These are phyloP conservation scores for Cornus suecica DNA, from an alignment of 148 eudicot genomes.

Conservation along the genomic window DNA sequence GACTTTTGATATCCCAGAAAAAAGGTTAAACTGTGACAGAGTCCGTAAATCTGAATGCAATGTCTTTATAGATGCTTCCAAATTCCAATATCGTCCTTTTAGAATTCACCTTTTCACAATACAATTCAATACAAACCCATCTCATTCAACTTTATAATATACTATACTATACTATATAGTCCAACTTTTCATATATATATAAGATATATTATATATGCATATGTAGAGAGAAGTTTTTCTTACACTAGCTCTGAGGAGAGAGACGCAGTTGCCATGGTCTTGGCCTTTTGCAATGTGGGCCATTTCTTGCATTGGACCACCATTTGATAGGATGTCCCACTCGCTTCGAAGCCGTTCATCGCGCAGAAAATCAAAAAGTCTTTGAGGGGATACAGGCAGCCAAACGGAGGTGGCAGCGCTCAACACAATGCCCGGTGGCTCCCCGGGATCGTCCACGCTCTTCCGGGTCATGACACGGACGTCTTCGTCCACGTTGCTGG, in stretches of 20 bases:
- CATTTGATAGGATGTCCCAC: conserved; percentile 92
- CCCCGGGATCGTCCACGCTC: conserved; percentile 91
- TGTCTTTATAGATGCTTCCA: conserved; percentile 33
- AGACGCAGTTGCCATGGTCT: conserved; percentile 91
- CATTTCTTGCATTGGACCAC: conserved; percentile 99
- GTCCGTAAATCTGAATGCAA: not conserved
- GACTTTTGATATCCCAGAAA: conserved; percentile 17
- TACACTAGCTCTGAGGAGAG: conserved; percentile 90
- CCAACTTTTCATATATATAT: too few relatives aligned
- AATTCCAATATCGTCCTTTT: conserved; percentile 27
- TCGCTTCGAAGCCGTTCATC: conserved; percentile 80
- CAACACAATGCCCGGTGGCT: conserved; percentile 81
- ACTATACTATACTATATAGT: too few relatives aligned
- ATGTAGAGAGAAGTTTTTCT: conserved; percentile 8
- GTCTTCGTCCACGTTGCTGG: conserved; percentile 67
- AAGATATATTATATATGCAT: not conserved
- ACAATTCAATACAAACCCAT: not conserved
- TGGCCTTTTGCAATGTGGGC: conserved; percentile 93
- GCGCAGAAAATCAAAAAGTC: conserved; percentile 81
- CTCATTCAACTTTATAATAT: too few relatives aligned
- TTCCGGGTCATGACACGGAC: conserved; percentile 90
- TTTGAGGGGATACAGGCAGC: conserved; percentile 80
- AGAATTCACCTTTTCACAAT: not conserved
- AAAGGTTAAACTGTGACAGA: not conserved
- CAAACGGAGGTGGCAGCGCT: conserved; percentile 94